phyloP scores from a whole-genome alignment of 73 alveolate genomes.

The Paramecium biaurelia region DNA sequence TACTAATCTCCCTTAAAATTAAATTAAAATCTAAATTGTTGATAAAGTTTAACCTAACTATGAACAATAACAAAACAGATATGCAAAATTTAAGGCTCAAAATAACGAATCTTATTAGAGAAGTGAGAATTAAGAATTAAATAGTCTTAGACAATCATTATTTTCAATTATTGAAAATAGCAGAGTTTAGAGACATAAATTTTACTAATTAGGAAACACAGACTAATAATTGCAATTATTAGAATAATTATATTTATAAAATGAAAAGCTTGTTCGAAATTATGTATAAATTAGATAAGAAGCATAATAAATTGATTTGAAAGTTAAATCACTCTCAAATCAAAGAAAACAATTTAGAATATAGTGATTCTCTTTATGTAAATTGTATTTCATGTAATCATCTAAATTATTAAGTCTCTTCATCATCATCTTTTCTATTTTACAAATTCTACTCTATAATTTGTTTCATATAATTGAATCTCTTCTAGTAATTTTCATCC shows the following conservation, averaged over 20 bases:
- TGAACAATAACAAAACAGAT: neutral
- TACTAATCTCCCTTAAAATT: neutral
- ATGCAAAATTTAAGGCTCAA: neutral
- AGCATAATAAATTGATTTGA: neutral
- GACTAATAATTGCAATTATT: slow-evolving; percentile 15
- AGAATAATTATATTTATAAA: neutral
- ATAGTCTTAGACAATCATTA: neutral
- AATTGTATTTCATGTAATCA: neutral
- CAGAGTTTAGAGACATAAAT: neutral
- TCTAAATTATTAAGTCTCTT: neutral
- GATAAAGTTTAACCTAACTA: neutral
- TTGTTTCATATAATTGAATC: slow-evolving; percentile 3
- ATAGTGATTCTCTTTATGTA: neutral
- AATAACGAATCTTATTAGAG: neutral
- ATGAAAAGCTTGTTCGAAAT: slow-evolving; percentile 34
- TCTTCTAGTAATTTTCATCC: neutral
- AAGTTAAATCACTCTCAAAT: neutral
- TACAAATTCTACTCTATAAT: neutral
- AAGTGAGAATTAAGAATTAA: neutral
- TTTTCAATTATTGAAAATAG: neutral
- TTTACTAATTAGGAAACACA: neutral
- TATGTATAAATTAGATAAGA: slow-evolving; percentile 12
- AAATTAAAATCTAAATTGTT: neutral
- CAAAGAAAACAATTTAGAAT: neutral
- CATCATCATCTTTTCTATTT: neutral